These are phyloP conservation scores for Colletotrichum tropicicola DNA, from an alignment of 2,329 filamentous ascomycete species.

Conservation along the genomic window DNA sequence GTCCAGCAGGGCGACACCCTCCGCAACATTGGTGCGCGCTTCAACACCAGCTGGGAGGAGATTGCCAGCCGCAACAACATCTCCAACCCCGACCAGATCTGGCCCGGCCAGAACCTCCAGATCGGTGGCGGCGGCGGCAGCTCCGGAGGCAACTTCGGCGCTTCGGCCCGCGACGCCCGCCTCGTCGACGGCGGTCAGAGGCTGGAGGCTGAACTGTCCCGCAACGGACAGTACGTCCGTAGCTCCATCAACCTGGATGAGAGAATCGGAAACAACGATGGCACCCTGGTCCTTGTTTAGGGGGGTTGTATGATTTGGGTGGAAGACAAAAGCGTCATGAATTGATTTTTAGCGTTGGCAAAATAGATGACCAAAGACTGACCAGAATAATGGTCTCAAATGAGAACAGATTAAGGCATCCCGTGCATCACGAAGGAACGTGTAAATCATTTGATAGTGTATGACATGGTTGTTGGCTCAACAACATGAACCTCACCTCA, in stretches of 20 bases:
- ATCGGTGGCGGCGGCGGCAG: constrained; percentile 36
- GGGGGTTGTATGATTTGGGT: not conserved
- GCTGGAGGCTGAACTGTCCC: constrained; percentile 42
- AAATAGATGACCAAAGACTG: not conserved
- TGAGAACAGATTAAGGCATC: not conserved
- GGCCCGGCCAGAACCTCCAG: constrained; percentile 49
- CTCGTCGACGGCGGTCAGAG: constrained; percentile 45
- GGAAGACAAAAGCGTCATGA: not conserved
- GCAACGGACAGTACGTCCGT: constrained; percentile 40
- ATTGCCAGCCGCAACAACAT: constrained; percentile 49
- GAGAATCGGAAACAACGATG: constrained; percentile 44
- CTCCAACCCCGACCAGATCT: constrained; percentile 51
- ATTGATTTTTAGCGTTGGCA: not conserved
- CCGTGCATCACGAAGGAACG: too few relatives aligned
- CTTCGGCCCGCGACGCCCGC: constrained; percentile 44
- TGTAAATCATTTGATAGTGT: too few relatives aligned
- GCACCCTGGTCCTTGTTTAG: constrained; percentile 28
- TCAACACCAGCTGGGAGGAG: constrained; percentile 45
- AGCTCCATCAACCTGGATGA: constrained; percentile 44
- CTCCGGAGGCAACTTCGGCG: constrained; percentile 41
- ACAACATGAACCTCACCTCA: too few relatives aligned
- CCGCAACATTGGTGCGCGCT: constrained; percentile 44
- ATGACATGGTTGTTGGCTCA: too few relatives aligned
- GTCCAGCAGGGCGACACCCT: constrained; percentile 53
- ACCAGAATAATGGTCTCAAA: not conserved